Evolutionary conservation across 2,329 filamentous ascomycete species (phyloP), one percentile per base, ranked within the genome.

Genomic region (Aspergillus flavus): DNA sequence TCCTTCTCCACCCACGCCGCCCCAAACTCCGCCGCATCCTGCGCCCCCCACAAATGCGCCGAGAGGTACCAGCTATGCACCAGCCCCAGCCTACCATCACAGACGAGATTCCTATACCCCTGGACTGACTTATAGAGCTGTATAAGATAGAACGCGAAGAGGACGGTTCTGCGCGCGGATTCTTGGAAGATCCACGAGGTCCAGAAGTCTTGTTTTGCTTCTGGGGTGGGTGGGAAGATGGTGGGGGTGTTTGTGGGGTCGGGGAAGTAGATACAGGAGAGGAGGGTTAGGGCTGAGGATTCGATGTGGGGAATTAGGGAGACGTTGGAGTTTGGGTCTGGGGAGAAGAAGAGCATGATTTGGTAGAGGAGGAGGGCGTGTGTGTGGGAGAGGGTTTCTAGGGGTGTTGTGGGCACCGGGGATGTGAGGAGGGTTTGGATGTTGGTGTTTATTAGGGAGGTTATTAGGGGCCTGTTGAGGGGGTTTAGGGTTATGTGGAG

Each of bases 161-260:
- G 72, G 0, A 84, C 75, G 0, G 85, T 87, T 19, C 85, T 81
- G 2, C 85, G 79, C 1, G 81, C 76, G 0, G 84, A 86, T 69
- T 88, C 85, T 12, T 85, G 79, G 23, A 86, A 76, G 3, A 85
- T 73, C 83, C 83, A 88, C 1, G 78, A 75, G 9, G 74, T 71
- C 85, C 85, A 88, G 52, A 83, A 83, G 0, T 76, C 66, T 21
- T 76, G 78, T 1, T 80, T 79, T 0, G 79, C 75, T 11, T 77
- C 78, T 4, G 85, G 68, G 0, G 81, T 72, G 6, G 81, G 64
- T 0, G 73, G 59, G 1, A 68, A 67, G 0, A 57, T 62, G 0
- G 66, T 41, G 21, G 21, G 6, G 11, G 26, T 21, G 19, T 62
- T 50, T 6, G 61, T 53, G 3, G 67, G 61, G 6, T 63, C 54